A percentile compares a stretch with the other conserved stretches of the same genome.
These are phyloP conservation scores for Tylopilus sp. DNA, from an alignment of 1,284 basidiomycete species.

Conservation along the genomic window DNA sequence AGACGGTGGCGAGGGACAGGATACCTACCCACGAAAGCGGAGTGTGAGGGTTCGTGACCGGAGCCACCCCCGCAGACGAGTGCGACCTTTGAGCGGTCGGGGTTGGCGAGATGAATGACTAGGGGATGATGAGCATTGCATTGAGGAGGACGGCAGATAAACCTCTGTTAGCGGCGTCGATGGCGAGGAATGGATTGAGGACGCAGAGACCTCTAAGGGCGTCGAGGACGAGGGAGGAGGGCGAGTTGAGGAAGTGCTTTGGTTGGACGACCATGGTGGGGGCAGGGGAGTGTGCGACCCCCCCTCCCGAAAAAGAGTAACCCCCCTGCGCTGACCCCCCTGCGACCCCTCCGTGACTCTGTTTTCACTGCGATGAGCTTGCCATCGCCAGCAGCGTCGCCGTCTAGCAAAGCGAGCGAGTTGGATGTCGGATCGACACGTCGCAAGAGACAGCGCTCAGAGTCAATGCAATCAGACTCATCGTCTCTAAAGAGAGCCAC, in stretches of 20 bases:
- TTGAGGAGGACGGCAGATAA: neutral
- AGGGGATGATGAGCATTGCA: neutral
- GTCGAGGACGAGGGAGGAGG: constrained; percentile 70
- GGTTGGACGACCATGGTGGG: neutral
- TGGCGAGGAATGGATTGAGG: constrained; percentile 64
- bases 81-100: constrained; percentile 66
- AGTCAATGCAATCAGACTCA: constrained; percentile 50
- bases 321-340: neutral
- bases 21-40: constrained; percentile 70
- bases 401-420: constrained; percentile 28
- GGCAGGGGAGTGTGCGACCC: neutral
- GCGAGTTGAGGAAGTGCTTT: constrained; percentile 66
- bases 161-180: constrained; percentile 71
- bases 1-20: neutral
- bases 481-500: constrained; percentile 69
- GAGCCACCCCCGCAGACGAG: constrained; percentile 88
- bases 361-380: constrained; percentile 31
- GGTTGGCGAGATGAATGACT: constrained; percentile 63
- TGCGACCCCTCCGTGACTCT: neutral
- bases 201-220: constrained; percentile 71
- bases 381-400: constrained; percentile 34
- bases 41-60: constrained; percentile 88
- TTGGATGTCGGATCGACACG: constrained; percentile 22
- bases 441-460: constrained; percentile 49
- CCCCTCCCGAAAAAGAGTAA: constrained; percentile 44